phyloP scores from a whole-genome alignment of 2,329 filamentous ascomycete genomes.

The Hypomyces rosellus region DNA sequence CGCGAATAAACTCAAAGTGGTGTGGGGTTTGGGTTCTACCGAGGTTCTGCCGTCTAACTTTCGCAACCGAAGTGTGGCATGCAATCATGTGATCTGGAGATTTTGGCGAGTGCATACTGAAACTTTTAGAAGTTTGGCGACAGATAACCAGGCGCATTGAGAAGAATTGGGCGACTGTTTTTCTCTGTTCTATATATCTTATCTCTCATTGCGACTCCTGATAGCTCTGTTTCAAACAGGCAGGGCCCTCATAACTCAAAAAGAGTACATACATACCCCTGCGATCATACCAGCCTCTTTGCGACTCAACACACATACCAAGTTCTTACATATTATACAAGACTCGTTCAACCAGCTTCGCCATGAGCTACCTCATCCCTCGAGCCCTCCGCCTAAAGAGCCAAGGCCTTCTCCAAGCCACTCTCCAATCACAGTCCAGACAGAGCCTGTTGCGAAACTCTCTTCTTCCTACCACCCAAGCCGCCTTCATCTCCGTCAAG shows the following conservation, averaged over 20 bases:
- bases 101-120: conserved; percentile 17
- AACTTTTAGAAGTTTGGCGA: neutral
- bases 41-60: conserved; percentile 26
- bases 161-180: too few species aligned
- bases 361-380: conserved; percentile 22
- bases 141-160: too few species aligned
- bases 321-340: neutral
- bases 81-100: conserved; percentile 33
- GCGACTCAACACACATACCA: neutral
- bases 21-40: conserved; percentile 28
- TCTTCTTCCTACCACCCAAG: conserved; percentile 14
- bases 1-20: conserved; percentile 29
- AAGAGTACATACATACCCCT: too few species aligned
- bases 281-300: too few species aligned
- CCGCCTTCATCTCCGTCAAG: conserved; percentile 17
- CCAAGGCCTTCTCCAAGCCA: conserved; percentile 9
- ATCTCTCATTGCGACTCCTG: neutral
- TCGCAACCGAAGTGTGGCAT: conserved; percentile 5
- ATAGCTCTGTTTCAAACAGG: neutral
- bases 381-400: conserved; percentile 19
- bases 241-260: too few species aligned
- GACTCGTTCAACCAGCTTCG: conserved; percentile 1
- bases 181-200: neutral
- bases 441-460: conserved; percentile 9
- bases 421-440: conserved; percentile 1